Evolutionary conservation across 2,329 filamentous ascomycete species (phyloP), one percentile per base, ranked within the genome.

Genomic region (Alternaria infectoria): DNA sequence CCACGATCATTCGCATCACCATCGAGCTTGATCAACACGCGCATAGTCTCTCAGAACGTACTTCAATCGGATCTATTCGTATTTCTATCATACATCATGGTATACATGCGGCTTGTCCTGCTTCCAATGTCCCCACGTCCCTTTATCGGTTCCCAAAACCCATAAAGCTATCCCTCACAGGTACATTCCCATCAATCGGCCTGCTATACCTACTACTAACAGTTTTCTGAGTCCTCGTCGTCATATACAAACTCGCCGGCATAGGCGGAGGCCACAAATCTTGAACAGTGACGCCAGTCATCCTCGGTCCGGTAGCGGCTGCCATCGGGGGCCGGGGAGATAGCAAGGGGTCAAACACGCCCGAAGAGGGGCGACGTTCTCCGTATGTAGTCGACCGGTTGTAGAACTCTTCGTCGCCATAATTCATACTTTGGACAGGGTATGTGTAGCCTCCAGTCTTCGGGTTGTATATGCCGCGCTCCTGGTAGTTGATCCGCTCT

Each of bases 211-310:
- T 55, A 30, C 46, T 55, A 8, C 57, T 56, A 17, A 45, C 57
- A 17, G 19, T 36, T 13, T 50, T 60, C 13, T 56, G 45, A 6
- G 57, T 50, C 50, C 13, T 50, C 46, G 21, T 25, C 8, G 46
- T 51, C 17, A 49, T 49, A 1, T 43, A 43, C 9, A 59, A 19
- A 5, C 59, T 50, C 9, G 57, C 49, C 8, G 62, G 58, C n/a
- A 62, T 62, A 1, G 64, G 66, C 6, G 65, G 65, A 11, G 68
- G 68, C 21, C 59, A 70, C 2, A 70, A 7, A 3, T 70, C 68
- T 2, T 55, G 58, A 13, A 46, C 62, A 1, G 68, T 62, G 4
- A 70, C 68, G 19, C 61, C 61, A 7, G 61, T 46, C 5, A 28
- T 67, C 10, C 67, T 70, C 5, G 68, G 68, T 2, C 58, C 54